These are phyloP conservation scores for Nothopassalora personata DNA, from an alignment of 2,329 filamentous ascomycete species.

Conservation along the genomic window DNA sequence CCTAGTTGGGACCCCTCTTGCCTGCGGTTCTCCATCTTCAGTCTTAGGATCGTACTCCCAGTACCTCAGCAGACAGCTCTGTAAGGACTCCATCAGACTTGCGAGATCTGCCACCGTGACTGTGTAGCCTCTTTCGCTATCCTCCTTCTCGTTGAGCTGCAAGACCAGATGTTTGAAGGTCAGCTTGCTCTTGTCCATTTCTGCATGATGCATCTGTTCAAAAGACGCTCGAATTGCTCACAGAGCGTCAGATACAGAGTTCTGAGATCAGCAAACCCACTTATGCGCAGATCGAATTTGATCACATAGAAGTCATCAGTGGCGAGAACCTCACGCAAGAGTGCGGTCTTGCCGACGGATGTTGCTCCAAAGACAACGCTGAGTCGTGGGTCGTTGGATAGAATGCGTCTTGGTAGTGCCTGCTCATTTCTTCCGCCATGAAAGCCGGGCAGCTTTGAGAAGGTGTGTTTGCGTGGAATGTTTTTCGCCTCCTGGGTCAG, in stretches of 20 bases:
- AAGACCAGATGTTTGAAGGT: conserved; percentile 12
- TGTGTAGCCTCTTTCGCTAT: conserved; percentile 12
- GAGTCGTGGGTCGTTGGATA: conserved; percentile 16
- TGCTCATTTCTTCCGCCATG: conserved; percentile 15
- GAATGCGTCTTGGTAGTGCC: conserved; percentile 9
- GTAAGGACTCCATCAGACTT: conserved; percentile 17
- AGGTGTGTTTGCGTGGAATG: conserved; percentile 17
- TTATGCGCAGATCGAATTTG: conserved; percentile 18
- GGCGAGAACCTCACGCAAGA: conserved; percentile 16
- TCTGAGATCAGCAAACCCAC: conserved; percentile 16
- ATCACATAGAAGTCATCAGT: conserved; percentile 19
- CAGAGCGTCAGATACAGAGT: conserved; percentile 15
- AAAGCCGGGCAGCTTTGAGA: conserved; percentile 15
- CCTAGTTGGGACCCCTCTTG: neutral
- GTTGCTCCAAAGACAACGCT: conserved; percentile 19
- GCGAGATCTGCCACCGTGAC: conserved; percentile 17
- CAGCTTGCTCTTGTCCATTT: conserved; percentile 18
- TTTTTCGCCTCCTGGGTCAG: conserved; percentile 13
- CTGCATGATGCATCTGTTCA: conserved; percentile 16
- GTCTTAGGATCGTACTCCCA: conserved; percentile 14
- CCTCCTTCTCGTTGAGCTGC: conserved; percentile 9
- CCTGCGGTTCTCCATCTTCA: neutral
- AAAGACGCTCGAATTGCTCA: conserved; percentile 17
- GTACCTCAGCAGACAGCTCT: conserved; percentile 18
- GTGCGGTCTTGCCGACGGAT: conserved; percentile 17